Conservation (phyloP, 2,329 filamentous ascomycete species). For the Pyrenophora teres region DNA sequence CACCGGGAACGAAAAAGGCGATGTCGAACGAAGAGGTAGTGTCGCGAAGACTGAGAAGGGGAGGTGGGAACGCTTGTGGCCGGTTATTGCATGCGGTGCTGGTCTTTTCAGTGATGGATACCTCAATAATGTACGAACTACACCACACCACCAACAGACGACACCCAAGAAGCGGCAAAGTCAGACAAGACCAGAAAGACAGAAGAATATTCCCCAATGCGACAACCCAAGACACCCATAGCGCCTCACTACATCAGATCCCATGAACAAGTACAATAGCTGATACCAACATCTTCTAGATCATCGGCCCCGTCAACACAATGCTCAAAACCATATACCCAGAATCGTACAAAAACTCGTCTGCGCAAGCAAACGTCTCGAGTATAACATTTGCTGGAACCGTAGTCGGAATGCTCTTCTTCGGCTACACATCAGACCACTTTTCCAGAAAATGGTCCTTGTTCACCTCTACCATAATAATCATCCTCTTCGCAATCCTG, state of each 20-base stretch:
- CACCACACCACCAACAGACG: background rate
- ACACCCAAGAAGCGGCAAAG: no score
- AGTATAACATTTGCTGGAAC: conserved; percentile 87
- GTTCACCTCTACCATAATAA: conserved; percentile 77
- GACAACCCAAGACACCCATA: conserved; percentile 1
- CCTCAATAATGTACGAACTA: conserved; percentile 72
- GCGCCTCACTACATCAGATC: background rate
- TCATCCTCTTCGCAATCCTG: conserved; percentile 83
- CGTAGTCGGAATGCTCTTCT: conserved; percentile 78
- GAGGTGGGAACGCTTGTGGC: conserved; percentile 60
- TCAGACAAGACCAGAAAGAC: no score
- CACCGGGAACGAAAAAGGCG: conserved; percentile 7
- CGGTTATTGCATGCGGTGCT: conserved; percentile 85
- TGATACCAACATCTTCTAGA: conserved; percentile 52
- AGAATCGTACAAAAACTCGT: conserved; percentile 68
- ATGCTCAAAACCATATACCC: conserved; percentile 72
- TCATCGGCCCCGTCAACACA: conserved; percentile 87
- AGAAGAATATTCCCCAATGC: conserved; percentile 3
- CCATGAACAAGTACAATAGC: background rate
- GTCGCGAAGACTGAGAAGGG: conserved; percentile 40
- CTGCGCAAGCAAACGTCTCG: conserved; percentile 73
- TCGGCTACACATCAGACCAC: conserved; percentile 81
- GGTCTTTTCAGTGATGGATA: conserved; percentile 93
- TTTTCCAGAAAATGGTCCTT: conserved; percentile 85
- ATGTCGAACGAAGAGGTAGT: conserved; percentile 32